Evolutionary conservation across 176 grass and related monocot species (phyloP).

Genomic region (Zea mays): Zm-B73-REFERENCE-NAM-5.0 NC_050103.1:2619001-2619500

Average conservation of each 20-base stretch:
- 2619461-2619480: not conserved
- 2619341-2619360: not conserved
- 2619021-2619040: conserved; percentile 1
- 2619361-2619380: not conserved
- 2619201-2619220: not conserved
- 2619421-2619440: not conserved
- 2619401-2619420: not conserved
- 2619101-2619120: no score
- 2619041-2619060: not conserved
- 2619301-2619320: not conserved
- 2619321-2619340: not conserved
- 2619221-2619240: not conserved
- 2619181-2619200: no score
- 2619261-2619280: not conserved
- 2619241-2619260: not conserved
- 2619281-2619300: not conserved
- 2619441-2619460: not conserved
- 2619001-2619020: not conserved
- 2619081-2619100: no score
- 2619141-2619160: no score
- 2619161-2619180: no score
- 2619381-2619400: not conserved
- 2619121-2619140: no score
- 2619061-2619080: not conserved
- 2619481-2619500: not conserved